Evolutionary conservation across 495 filamentous ascomycete species (phyloP), one percentile per base, ranked within the genome.

Genomic region (Hypoxylon fuscum): DNA sequence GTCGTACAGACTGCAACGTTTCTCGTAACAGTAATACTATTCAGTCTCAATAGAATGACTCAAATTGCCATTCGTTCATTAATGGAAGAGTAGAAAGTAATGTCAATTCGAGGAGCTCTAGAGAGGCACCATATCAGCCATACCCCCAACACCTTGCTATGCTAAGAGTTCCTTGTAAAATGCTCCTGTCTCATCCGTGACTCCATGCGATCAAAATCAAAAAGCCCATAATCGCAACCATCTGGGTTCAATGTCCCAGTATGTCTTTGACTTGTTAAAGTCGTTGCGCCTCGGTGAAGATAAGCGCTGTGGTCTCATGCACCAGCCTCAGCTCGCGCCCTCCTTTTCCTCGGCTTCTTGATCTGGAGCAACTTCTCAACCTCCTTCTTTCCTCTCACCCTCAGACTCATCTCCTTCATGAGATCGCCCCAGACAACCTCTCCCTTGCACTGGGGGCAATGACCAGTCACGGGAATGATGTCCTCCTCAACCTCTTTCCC

Each of bases 401-500:
- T 81, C 23, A 96, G 72, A 44, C 81, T 94, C 56, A 93, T 73
- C 69, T 96, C 93, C 67, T 87, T 92, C 72, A 93, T 89, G 64
- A 97, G 82, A 42, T 89, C 79, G 0, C 84, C 77, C 95, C 95
- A 98, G 42, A 79, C 66, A 6, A 91, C 76, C 15, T 79, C 72
- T 0, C 76, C 73, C 1, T 81, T 72, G 70, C 95, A 98, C 35
- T 71, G 72, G 1, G 92, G 92, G 76, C 95, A 98, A 2, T 64
- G 72, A 1, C 94, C 94, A 7, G 79, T 65, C 3, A 81, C 81
- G 0, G 95, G 94, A 3, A 97, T 60, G 2, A 96, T 70, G 0
- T 67, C 71, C 11, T 80, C 77, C 0, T 68, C 62, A 2, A 78
- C 74, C 20, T 78, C 75, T 10, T 64, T 64, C 0, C 74, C 63